A percentile compares a stretch with the other conserved stretches of the same genome.
Evolutionary conservation across 2,329 filamentous ascomycete species (phyloP).

Genomic region (Aspergillus unguis): DNA sequence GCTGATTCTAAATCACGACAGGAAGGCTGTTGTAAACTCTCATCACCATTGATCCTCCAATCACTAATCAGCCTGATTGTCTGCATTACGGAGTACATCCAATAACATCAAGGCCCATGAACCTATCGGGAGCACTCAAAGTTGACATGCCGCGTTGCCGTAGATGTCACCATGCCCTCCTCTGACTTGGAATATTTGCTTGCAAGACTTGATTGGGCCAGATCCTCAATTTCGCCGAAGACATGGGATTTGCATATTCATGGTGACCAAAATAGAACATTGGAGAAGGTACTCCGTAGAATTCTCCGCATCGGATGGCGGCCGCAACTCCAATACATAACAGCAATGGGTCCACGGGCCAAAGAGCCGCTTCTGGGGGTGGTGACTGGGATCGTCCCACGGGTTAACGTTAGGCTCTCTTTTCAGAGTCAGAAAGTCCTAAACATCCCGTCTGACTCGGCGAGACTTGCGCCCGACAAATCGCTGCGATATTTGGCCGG

Average conservation of each 20-base stretch:
- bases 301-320: conserved; percentile 13
- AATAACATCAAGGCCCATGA: background rate
- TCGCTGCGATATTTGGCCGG: conserved; percentile 8
- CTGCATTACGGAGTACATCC: background rate
- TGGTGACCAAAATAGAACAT: background rate
- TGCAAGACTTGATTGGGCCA: background rate
- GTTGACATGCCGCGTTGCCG: background rate
- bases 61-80: background rate
- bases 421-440: background rate
- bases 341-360: conserved; percentile 6
- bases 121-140: background rate
- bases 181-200: too few relatives aligned
- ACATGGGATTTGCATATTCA: background rate
- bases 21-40: too few relatives aligned
- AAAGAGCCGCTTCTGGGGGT: conserved; percentile 19
- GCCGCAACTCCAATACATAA: background rate
- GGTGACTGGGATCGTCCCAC: background rate
- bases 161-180: too few relatives aligned
- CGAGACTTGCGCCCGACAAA: background rate
- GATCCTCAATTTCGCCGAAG: background rate
- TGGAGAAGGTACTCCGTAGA: background rate
- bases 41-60: background rate
- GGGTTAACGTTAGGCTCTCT: background rate
- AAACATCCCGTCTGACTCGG: too few relatives aligned
- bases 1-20: too few relatives aligned